Evolutionary conservation across 2,329 filamentous ascomycete species (phyloP), one percentile per base, ranked within the genome.

Genomic region (Scopulariopsis brevicaulis): DNA sequence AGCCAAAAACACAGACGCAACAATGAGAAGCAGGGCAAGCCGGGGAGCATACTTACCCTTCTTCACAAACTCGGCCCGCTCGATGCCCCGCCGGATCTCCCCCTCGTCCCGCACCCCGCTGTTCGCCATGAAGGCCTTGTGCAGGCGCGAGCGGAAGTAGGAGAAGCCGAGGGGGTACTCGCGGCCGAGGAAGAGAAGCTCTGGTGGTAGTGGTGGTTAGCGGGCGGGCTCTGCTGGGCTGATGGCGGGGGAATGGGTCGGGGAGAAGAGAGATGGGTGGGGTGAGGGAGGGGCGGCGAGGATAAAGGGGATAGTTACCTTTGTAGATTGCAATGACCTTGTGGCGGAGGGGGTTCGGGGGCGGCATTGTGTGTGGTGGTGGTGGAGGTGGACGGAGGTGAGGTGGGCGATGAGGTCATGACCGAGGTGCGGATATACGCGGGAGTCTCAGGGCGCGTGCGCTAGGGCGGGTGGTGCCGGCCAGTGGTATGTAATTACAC

Each of bases 251-350:
- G 46, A 50, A 6, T 22, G 46, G 20, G 22, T 7, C n/a, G 46
- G 46, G 22, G n/a, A 14, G 20, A 14, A n/a, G 3, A 50, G n/a
- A 52, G 50, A 2, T 35, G 52, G 8, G 20, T 18, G n/a, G 24
- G 15, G 20, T 53, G 15, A 43, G 40, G 6, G 32, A 37, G 18
- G 1, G 25, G 11, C n/a, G 43, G 56, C 43, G 43, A n/a, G 28
- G 32, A 18, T 15, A 25, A 32, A 40, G 40, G 14, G 22, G n/a
- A n/a, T 43, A 28, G 32, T 32, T 4, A 90, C 90, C 89, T 84
- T 96, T 96, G 76, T 96, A 96, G 60, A 96, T 83, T 43, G 81
- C 79, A 62, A 96, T 88, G 53, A 96, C 92, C 68, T 94, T 83
- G 60, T 82, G 78, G 58, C 90, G 84, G 32, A 96, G 78, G 60